Conservation (phyloP, 2,329 filamentous ascomycete genomes). For the Sporothrix variecibatus region DNA sequence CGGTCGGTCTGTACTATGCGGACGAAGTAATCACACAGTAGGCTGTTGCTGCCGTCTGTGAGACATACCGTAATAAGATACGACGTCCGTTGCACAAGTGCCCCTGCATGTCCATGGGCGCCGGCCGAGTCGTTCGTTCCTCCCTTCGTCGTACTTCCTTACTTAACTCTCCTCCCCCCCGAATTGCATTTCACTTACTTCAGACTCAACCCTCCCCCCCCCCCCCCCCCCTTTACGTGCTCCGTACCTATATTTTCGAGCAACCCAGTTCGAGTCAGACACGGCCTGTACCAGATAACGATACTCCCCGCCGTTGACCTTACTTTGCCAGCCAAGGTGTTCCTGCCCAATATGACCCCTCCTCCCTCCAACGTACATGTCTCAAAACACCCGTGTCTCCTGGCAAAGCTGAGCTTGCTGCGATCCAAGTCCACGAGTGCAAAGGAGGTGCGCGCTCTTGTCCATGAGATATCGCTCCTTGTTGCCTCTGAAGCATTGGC, state of each 20-base stretch:
- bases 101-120: not conserved
- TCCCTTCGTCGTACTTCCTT: not conserved
- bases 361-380: slow-evolving; percentile 70
- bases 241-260: not conserved
- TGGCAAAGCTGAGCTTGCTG: slow-evolving; percentile 86
- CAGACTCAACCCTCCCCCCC: not conserved
- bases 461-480: slow-evolving; percentile 85
- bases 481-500: slow-evolving; percentile 80
- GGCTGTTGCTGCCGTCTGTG: too few relatives aligned
- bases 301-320: not conserved
- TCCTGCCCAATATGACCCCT: slow-evolving; percentile 21
- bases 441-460: slow-evolving; percentile 75
- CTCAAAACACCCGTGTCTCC: slow-evolving; percentile 81
- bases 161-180: not conserved
- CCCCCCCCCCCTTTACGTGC: too few relatives aligned
- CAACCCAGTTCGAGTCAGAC: not conserved
- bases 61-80: not conserved
- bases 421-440: slow-evolving; percentile 70
- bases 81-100: not conserved
- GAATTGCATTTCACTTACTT: not conserved
- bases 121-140: not conserved
- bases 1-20: not conserved
- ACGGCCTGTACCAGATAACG: not conserved
- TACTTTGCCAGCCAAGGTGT: not conserved
- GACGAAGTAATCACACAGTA: not conserved